Evolutionary conservation across 2,329 filamentous ascomycete species (phyloP).

Genomic region (Xylaria hypoxylon): DNA sequence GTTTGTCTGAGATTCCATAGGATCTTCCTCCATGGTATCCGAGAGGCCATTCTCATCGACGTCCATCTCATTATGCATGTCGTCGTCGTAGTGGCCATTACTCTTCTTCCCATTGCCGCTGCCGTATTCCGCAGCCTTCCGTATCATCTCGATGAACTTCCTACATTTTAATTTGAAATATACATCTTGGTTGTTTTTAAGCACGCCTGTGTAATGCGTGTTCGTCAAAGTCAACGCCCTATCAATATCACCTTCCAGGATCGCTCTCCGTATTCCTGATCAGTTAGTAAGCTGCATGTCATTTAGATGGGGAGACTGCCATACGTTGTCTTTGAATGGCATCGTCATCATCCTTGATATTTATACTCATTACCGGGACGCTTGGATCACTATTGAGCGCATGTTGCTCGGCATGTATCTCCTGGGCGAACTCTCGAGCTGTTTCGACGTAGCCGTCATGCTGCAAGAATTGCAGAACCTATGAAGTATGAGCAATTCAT

Average conservation of each 20-base stretch:
- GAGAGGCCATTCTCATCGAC: constrained; percentile 55
- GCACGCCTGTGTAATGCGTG: constrained; percentile 81
- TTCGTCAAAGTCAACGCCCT: constrained; percentile 85
- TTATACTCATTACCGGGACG: constrained; percentile 67
- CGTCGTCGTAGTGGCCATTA: constrained; percentile 56
- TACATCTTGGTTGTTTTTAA: constrained; percentile 83
- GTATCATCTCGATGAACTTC: constrained; percentile 96
- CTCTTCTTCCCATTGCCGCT: constrained; percentile 58
- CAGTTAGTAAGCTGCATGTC: constrained; percentile 29
- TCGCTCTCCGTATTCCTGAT: constrained; percentile 83
- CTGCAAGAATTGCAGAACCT: constrained; percentile 85
- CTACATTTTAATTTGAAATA: constrained; percentile 89
- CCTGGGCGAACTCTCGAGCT: constrained; percentile 85
- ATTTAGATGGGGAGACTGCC: constrained; percentile 45
- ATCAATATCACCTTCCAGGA: constrained; percentile 93
- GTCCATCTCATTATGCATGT: constrained; percentile 68
- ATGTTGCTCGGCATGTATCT: constrained; percentile 79
- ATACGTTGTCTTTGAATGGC: constrained; percentile 87
- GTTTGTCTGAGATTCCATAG: constrained; percentile 47
- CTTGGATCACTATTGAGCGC: constrained; percentile 71
- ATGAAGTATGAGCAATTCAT: constrained; percentile 33
- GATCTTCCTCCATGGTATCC: constrained; percentile 68
- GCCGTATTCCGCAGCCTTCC: constrained; percentile 75
- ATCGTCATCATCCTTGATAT: constrained; percentile 84
- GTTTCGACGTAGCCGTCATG: constrained; percentile 97